Base-by-base conservation (phyloP, 2,329 filamentous ascomycete genomes). In the Cordyceps farinosa region DNA sequence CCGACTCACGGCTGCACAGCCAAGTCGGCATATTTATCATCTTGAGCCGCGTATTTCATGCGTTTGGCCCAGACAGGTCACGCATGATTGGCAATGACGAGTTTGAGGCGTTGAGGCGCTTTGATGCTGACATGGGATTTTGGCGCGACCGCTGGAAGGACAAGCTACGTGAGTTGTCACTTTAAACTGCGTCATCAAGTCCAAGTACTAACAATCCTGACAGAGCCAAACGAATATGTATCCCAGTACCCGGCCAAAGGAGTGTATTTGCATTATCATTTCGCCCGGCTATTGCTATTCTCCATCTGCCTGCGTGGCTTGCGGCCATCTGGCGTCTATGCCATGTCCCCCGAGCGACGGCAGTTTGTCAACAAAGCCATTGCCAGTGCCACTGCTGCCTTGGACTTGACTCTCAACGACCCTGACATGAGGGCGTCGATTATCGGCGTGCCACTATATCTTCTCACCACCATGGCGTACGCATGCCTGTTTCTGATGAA, bases 1-100 rank as follows among this genome's bases (percentile, higher is more conserved):
- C 80, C 0, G 85, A 88, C 65, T 77, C 81, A 57, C 78, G 85
- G 27, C 74, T 87, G 2, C 76, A 85, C 51, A 85, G 83, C 29
- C 86, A 88, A 66, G 84, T 88, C 36, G 80, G 81, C 5, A 71
- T 87, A 17, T 84, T 88, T 63, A 80, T 83, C 62, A 87, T 87
- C 59, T 76, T 88, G 66, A 85, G 81, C n/a, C 79, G 79, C 68
- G 83, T 80, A 50, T 87, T 80, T 70, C 79, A 79, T 67, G 82
- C 81, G 0, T 88, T 87, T 69, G 84, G 85, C 0, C 80, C 81
- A 1, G 84, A 87, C 64, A 77, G 78, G 1, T 13, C 81, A 78
- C 67, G 70, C 62, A 63, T 73, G 70, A 66, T 73, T 71, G 61
- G 66, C 45, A 67, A 70, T 40, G 69, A 74, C 42, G 69, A 72